Percentiles rank a stretch among this genome's conserved stretches.
These are phyloP conservation scores for Diospyros kaki DNA, from an alignment of 148 eudicot species.

Conservation along the genomic window DNA sequence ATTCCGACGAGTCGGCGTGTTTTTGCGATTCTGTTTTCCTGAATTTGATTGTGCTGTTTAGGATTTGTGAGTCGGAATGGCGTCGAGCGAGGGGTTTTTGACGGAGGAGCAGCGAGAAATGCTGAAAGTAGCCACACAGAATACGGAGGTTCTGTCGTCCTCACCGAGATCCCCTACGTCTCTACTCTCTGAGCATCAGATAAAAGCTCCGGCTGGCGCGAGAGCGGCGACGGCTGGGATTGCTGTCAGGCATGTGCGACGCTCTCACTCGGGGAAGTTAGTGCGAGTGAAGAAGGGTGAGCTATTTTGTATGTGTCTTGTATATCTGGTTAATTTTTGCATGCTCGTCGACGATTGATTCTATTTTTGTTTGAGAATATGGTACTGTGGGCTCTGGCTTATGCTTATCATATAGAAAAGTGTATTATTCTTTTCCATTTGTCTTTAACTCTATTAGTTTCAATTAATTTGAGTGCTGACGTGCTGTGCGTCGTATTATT, in stretches of 20 bases:
- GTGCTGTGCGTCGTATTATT: background rate
- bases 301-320: background rate
- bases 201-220: conserved; percentile 59
- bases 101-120: conserved; percentile 87
- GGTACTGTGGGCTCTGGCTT: background rate
- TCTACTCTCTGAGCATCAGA: conserved; percentile 41
- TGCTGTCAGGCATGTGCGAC: conserved; percentile 63
- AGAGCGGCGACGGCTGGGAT: conserved; percentile 46
- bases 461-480: background rate
- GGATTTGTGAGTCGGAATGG: conserved; percentile 50
- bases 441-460: background rate
- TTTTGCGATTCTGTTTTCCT: background rate
- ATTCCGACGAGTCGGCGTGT: background rate
- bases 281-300: conserved; percentile 80
- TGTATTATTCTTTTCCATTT: background rate
- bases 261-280: conserved; percentile 83
- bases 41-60: conserved; percentile 15
- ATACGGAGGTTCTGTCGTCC: conserved; percentile 45
- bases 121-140: conserved; percentile 69
- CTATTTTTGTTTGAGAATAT: background rate
- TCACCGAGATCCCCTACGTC: conserved; percentile 50
- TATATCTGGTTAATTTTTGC: background rate
- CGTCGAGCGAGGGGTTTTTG: conserved; percentile 83
- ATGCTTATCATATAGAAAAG: background rate
- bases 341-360: background rate